Evolutionary conservation across 208 protist species (phyloP).

Genomic region (Porcisia hertigi): DNA sequence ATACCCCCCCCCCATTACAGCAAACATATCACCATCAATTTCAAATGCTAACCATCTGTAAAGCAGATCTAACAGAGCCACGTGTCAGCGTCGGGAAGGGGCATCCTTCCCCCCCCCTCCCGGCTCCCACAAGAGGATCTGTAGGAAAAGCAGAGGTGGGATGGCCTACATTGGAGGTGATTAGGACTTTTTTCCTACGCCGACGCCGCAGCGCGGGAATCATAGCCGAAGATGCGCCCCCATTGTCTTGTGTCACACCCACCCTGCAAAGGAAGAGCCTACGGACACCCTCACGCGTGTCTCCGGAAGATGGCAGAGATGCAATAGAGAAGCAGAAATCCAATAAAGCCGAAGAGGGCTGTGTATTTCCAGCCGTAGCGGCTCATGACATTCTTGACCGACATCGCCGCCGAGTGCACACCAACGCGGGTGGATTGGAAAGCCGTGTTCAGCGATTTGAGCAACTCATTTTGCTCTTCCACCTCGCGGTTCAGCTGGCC

Average conservation of each 20-base stretch:
- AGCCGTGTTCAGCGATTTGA: constrained; percentile 40
- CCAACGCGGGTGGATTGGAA: constrained; percentile 60
- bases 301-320: constrained; percentile 28
- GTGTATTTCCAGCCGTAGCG: constrained; percentile 71
- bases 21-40: background rate
- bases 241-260: too few relatives aligned
- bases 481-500: constrained; percentile 59
- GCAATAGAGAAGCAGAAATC: constrained; percentile 50
- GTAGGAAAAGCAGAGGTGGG: background rate
- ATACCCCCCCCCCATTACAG: background rate
- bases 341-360: constrained; percentile 28
- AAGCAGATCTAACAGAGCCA: background rate
- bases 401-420: constrained; percentile 50
- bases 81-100: background rate
- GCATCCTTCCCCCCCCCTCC: background rate
- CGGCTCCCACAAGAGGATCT: background rate
- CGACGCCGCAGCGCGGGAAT: too few relatives aligned
- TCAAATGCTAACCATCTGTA: background rate
- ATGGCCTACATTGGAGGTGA: too few relatives aligned
- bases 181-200: too few relatives aligned
- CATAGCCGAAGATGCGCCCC: too few relatives aligned
- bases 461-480: constrained; percentile 73
- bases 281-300: background rate
- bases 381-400: constrained; percentile 54
- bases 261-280: background rate